phyloP scores from a whole-genome alignment of 352 stramenopile species.

The Hyaloperonospora arabidopsidis region DNA sequence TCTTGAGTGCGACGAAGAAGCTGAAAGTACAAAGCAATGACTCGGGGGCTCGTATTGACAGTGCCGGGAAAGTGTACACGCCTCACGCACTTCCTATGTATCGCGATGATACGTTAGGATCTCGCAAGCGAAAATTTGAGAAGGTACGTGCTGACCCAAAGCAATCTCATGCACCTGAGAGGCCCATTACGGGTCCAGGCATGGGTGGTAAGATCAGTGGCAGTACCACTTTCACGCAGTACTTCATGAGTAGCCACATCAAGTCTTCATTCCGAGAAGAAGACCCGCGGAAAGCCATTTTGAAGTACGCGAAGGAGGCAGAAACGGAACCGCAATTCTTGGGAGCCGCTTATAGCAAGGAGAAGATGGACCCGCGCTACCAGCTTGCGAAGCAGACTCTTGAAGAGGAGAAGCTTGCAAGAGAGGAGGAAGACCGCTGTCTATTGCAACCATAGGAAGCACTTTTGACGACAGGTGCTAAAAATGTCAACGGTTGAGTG shows the following conservation, averaged over 20 bases:
- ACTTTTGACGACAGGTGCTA: neutral
- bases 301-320: conserved; percentile 79
- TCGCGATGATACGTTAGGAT: conserved; percentile 45
- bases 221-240: conserved; percentile 80
- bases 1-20: conserved; percentile 78
- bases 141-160: conserved; percentile 64
- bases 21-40: conserved; percentile 47
- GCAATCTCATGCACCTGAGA: conserved; percentile 65
- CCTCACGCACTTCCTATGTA: conserved; percentile 78
- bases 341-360: conserved; percentile 44
- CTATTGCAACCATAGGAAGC: conserved; percentile 54
- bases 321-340: conserved; percentile 67
- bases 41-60: conserved; percentile 62
- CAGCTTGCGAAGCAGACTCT: conserved; percentile 62
- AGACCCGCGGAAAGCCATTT: conserved; percentile 77
- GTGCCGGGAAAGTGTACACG: conserved; percentile 65
- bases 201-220: conserved; percentile 75
- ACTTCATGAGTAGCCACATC: conserved; percentile 85
- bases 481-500: neutral
- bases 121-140: conserved; percentile 64
- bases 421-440: conserved; percentile 68
- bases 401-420: conserved; percentile 69
- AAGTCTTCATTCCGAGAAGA: conserved; percentile 80
- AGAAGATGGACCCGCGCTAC: conserved; percentile 71
- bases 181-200: conserved; percentile 62